Percentiles rank a stretch among this genome's conserved stretches.
Evolutionary conservation across 768 basidiomycete genomes (phyloP).

Genomic region (Tricholoma terreum): DNA sequence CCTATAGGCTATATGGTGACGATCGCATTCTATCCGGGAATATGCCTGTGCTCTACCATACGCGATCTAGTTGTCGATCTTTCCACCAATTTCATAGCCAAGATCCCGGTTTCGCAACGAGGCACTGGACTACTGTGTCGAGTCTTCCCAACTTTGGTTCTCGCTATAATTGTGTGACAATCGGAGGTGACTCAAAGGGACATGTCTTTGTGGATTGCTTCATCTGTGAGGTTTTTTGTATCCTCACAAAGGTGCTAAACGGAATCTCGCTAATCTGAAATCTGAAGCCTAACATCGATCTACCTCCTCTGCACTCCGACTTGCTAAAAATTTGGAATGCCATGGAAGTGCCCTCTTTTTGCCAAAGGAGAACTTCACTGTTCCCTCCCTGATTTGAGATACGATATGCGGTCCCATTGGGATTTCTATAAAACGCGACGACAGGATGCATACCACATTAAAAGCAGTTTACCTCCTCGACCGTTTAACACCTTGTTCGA

Average conservation of each 20-base stretch:
- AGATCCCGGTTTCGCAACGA: slow-evolving; percentile 22
- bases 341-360: slow-evolving; percentile 19
- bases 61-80: slow-evolving; percentile 24
- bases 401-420: slow-evolving; percentile 20
- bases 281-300: slow-evolving; percentile 28
- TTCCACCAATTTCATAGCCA: slow-evolving; percentile 15
- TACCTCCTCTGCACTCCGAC: slow-evolving; percentile 20
- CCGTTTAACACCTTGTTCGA: neutral
- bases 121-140: slow-evolving; percentile 8
- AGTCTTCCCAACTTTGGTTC: slow-evolving; percentile 13
- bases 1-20: slow-evolving; percentile 7
- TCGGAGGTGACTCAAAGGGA: slow-evolving; percentile 26
- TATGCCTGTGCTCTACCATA: slow-evolving; percentile 6
- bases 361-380: slow-evolving; percentile 21
- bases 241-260: slow-evolving; percentile 21
- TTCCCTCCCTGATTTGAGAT: slow-evolving; percentile 24
- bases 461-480: slow-evolving; percentile 1
- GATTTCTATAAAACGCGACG: slow-evolving; percentile 28
- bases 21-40: slow-evolving; percentile 14
- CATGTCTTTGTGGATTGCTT: slow-evolving; percentile 22
- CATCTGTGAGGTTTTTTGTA: slow-evolving; percentile 8
- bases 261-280: slow-evolving; percentile 35
- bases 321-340: slow-evolving; percentile 14
- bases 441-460: slow-evolving; percentile 3
- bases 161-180: slow-evolving; percentile 19